Evolutionary conservation across 148 eudicot genomes (phyloP), one percentile per base, ranked within the genome.

Genomic region (Chenopodium quinoa): DNA sequence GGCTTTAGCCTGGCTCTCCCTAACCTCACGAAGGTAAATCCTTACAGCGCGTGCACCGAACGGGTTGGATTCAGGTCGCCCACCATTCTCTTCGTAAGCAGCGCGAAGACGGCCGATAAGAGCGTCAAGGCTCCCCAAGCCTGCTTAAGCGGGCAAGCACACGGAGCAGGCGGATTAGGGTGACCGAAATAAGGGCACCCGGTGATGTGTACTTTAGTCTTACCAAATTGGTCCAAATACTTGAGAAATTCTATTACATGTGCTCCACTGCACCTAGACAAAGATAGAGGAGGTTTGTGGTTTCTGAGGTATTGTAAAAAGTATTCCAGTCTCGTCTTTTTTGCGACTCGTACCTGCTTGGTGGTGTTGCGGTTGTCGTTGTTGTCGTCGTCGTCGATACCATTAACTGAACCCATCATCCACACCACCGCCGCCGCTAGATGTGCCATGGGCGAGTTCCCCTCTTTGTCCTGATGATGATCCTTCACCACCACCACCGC

Each of bases 251-350:
- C 94, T 22, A 90, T 85, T 29, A 91, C 94, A 85, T 91, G 94
- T 31, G 94, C 94, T 16, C 94, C 94, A 68, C 93, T 91, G 79
- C 94, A 91, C 13, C 94, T 83, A 0, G 86, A 82, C 7, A 90
- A 82, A 31, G 93, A 85, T 9, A 91, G 82, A 13, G 94, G 94
- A 0, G 94, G 94, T 80, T 86, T 90, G 89, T 91, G 94, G 89
- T 91, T 91, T 56, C 85, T 85, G 31, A 91, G 37, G 88, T 90
- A 91, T 74, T 91, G 93, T 27, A 90, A 67, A 91, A 91, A 23
- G 94, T 91, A 83, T 89, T 91, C 94, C 94, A 91, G 89, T 91
- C 94, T 4, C 94, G 79, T 9, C 94, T 83, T 78, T 91, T 91
- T 70, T 91, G 93, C 0, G 93, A 91, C 90, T 91, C 93, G 82